These are phyloP conservation scores for Gamarada debralockiae DNA, from an alignment of 495 filamentous ascomycete genomes.

Conservation along the genomic window DNA sequence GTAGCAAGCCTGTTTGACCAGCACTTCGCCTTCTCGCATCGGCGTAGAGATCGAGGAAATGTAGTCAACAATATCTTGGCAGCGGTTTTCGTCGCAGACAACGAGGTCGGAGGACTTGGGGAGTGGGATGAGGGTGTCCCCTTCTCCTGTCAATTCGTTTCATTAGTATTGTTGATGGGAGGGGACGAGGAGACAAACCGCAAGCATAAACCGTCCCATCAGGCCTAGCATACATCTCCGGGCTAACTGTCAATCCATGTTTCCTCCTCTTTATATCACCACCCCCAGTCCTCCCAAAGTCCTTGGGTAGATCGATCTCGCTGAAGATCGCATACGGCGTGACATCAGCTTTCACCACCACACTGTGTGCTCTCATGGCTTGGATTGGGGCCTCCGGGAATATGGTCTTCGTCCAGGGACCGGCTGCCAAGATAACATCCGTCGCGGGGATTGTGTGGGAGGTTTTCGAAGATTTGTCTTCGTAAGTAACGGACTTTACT, in stretches of 20 bases:
- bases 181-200: slow-evolving; percentile 29
- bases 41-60: slow-evolving; percentile 72
- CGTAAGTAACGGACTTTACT: slow-evolving; percentile 72
- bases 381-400: slow-evolving; percentile 75
- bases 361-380: slow-evolving; percentile 82
- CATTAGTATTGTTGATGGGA: background rate
- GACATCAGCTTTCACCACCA: slow-evolving; percentile 77
- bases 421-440: slow-evolving; percentile 78
- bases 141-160: slow-evolving; percentile 56
- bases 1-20: slow-evolving; percentile 89
- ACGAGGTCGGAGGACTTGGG: slow-evolving; percentile 76
- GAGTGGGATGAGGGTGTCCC: slow-evolving; percentile 71
- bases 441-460: slow-evolving; percentile 66
- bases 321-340: slow-evolving; percentile 90
- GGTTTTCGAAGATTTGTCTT: slow-evolving; percentile 56
- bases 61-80: slow-evolving; percentile 86
- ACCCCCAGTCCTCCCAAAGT: slow-evolving; percentile 48
- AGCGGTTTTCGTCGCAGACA: slow-evolving; percentile 67
- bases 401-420: slow-evolving; percentile 80
- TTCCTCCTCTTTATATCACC: slow-evolving; percentile 32
- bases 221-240: slow-evolving; percentile 92
- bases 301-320: slow-evolving; percentile 70
- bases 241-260: slow-evolving; percentile 56
- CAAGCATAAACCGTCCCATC: slow-evolving; percentile 90
- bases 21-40: slow-evolving; percentile 71